Percentiles rank a stretch among this genome's conserved stretches.
phyloP scores from a whole-genome alignment of 768 basidiomycete genomes.

The Mycena crocata region DNA sequence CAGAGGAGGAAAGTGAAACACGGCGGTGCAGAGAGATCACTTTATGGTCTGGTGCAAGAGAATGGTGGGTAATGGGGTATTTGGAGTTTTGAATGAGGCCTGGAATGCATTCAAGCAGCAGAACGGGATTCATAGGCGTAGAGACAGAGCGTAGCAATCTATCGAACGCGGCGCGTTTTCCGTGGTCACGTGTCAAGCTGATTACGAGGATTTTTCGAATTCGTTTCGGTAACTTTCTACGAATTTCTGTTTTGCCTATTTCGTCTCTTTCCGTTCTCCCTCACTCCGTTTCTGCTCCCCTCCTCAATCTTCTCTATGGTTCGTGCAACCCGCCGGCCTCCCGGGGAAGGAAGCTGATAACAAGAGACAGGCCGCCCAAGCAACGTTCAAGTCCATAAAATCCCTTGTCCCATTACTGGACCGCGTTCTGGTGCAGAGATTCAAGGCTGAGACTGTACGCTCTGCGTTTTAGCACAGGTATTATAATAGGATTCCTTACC shows the following conservation, averaged over 20 bases:
- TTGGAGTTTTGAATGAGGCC: conserved; percentile 90
- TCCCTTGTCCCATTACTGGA: conserved; percentile 91
- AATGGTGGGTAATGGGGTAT: conserved; percentile 95
- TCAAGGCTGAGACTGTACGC: conserved; percentile 94
- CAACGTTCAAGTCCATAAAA: conserved; percentile 96
- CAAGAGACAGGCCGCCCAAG: conserved; percentile 75
- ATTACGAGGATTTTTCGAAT: conserved; percentile 17
- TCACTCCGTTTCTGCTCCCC: background rate
- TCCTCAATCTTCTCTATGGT: conserved; percentile 22
- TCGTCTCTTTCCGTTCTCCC: too few species aligned
- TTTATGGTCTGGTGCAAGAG: too few species aligned
- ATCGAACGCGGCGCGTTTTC: conserved; percentile 19
- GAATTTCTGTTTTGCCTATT: conserved; percentile 16
- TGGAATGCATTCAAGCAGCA: conserved; percentile 80
- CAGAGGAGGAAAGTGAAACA: too few species aligned
- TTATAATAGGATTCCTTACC: background rate
- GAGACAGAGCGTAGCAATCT: conserved; percentile 8
- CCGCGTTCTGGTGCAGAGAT: conserved; percentile 96
- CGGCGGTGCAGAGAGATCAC: too few species aligned
- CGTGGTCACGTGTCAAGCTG: too few species aligned
- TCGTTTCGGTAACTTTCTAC: conserved; percentile 26
- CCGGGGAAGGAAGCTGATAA: background rate
- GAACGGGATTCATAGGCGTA: background rate
- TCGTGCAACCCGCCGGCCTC: background rate
- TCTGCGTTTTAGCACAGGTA: too few species aligned